Base-by-base conservation (phyloP, 352 stramenopile species). In the Phytopythium litorale region DNA sequence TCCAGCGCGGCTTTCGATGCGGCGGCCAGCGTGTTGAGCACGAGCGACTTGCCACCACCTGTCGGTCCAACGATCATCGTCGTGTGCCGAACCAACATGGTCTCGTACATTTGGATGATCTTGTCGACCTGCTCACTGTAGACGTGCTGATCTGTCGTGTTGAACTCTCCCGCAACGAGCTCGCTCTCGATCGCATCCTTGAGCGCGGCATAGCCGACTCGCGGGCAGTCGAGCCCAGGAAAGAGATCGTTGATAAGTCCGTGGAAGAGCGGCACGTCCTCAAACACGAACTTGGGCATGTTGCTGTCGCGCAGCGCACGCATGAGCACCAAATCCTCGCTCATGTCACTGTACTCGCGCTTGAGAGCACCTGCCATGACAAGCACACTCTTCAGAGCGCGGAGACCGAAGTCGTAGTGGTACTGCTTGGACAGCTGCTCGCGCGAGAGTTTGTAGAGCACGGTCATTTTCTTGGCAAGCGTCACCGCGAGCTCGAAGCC, bases 101-200 rank as follows among this genome's bases (percentile, higher is more conserved):
- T 98, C 73, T 98, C 94, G 70, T 98, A 98, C 90, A 98, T 97
- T 57, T 98, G 95, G 37, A 98, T 97, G 56, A 97, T 94, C 71
- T 98, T 98, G 68, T 98, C 94, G n/a, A 98, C 91, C 65, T 97
- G 90, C 15, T 97, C 85, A 28, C 88, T 83, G 70, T 92, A 92
- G 5, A 92, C 88, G 2, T 67, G 54, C 0, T 77, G 48, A 42
- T 97, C 84, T 7, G 63, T 80, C 18, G 73, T 96, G 46, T 81
- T 88, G 59, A 93, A 98, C 46, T 94, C 88, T 12, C 87, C 79
- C 13, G 73, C 68, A 28, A 93, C 72, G 6, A 98, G 73, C 33
- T 98, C 88, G 3, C 59, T 67, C 42, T 95, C 85, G 9, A 98
- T 97, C 21, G 89, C 87, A 11, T 87, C 75, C 67, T 97, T 98